These are phyloP conservation scores for Torrubiellomyces zombiae DNA, from an alignment of 2,329 filamentous ascomycete genomes.

Conservation along the genomic window DNA sequence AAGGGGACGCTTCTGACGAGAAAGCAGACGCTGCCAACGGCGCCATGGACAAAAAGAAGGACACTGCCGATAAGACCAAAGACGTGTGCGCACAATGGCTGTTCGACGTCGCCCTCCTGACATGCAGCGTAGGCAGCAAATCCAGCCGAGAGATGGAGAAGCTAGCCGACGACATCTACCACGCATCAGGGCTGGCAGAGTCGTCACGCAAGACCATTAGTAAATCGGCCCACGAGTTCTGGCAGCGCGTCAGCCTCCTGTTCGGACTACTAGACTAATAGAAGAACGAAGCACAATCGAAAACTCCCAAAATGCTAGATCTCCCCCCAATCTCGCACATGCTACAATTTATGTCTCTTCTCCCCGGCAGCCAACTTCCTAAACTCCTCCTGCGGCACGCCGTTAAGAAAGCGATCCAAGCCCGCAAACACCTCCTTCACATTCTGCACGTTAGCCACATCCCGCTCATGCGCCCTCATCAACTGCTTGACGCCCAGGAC, in stretches of 20 bases:
- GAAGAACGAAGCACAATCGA: constrained; percentile 1
- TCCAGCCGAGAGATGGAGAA: constrained; percentile 18
- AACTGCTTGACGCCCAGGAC: constrained; percentile 72
- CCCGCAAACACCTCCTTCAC: constrained; percentile 76
- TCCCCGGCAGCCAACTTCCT: constrained; percentile 66
- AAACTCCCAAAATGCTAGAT: neutral
- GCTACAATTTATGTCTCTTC: constrained; percentile 84
- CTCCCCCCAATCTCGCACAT: neutral
- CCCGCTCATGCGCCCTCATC: constrained; percentile 56
- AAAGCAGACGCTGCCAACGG: constrained; percentile 3
- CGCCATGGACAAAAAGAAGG: constrained; percentile 4
- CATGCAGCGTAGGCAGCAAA: constrained; percentile 23
- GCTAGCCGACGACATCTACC: constrained; percentile 28
- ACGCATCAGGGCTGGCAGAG: constrained; percentile 31
- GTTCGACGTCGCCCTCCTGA: constrained; percentile 40
- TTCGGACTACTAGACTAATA: constrained; percentile 54
- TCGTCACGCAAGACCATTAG: constrained; percentile 33
- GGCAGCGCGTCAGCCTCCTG: constrained; percentile 64
- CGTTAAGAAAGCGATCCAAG: constrained; percentile 61
- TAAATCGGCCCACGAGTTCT: constrained; percentile 58
- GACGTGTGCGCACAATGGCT: constrained; percentile 43
- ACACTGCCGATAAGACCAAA: constrained; percentile 12
- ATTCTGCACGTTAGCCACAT: constrained; percentile 59
- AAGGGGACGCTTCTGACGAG: constrained; percentile 3
- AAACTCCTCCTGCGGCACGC: constrained; percentile 81